These are phyloP conservation scores for Schwanniomyces vanrijiae DNA, from an alignment of 805 yeast species.

Conservation along the genomic window DNA sequence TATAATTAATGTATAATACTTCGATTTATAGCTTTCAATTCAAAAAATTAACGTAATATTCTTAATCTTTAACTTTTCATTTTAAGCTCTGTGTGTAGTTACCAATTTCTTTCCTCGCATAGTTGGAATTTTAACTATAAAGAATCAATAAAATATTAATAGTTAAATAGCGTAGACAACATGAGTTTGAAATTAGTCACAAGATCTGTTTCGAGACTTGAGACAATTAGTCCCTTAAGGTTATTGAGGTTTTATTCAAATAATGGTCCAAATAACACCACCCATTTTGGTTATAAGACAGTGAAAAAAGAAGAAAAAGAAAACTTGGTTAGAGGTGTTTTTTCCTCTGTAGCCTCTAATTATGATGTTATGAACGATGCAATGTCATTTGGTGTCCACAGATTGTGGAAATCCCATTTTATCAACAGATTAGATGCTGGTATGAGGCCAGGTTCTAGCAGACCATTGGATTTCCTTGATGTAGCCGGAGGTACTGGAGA, in stretches of 20 bases:
- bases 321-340: constrained; percentile 78
- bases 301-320: constrained; percentile 82
- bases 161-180: background rate
- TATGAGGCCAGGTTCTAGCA: constrained; percentile 74
- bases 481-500: constrained; percentile 99
- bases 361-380: constrained; percentile 98
- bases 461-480: constrained; percentile 85
- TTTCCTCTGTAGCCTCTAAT: constrained; percentile 90
- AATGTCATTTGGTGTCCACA: constrained; percentile 93
- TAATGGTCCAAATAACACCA: constrained; percentile 43
- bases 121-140: background rate
- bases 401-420: constrained; percentile 93
- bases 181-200: constrained; percentile 8
- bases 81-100: background rate
- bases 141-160: background rate
- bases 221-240: constrained; percentile 2
- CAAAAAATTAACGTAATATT: background rate
- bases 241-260: constrained; percentile 5
- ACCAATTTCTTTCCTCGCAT: background rate
- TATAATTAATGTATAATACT: background rate
- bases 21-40: constrained; percentile 2
- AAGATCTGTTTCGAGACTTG: constrained; percentile 3
- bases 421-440: constrained; percentile 91
- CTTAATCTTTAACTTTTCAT: background rate
- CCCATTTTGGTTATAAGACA: constrained; percentile 90